Percentiles rank a stretch among this genome's conserved stretches.
Conservation (phyloP, 169 alveolate genomes). For the Cryptosporidium ryanae region DNA sequence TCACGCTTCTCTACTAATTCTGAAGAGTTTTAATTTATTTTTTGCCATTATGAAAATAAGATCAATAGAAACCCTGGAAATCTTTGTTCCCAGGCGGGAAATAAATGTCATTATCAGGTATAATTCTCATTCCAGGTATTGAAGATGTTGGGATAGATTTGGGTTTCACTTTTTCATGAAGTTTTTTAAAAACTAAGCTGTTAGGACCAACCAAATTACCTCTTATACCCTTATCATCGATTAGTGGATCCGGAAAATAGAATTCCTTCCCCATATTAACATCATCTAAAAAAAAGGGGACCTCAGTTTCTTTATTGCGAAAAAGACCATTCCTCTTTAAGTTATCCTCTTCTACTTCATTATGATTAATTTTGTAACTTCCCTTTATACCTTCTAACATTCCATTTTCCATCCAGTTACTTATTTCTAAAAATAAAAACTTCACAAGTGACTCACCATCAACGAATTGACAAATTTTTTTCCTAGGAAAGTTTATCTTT, state of each 20-base stretch:
- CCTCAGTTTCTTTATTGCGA: no score
- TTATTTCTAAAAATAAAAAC: no score
- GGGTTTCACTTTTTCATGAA: constrained; percentile 1
- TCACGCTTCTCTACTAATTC: not conserved
- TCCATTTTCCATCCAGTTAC: no score
- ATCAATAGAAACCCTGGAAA: not conserved
- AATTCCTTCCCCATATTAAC: not conserved
- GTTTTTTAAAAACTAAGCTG: constrained; percentile 33
- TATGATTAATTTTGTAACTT: no score
- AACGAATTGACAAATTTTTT: no score
- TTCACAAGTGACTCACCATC: no score
- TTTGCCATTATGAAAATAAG: not conserved
- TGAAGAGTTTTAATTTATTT: not conserved
- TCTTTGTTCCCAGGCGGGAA: constrained; percentile 55
- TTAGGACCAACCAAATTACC: constrained; percentile 68
- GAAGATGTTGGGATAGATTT: constrained; percentile 34
- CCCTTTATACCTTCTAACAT: no score
- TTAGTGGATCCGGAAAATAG: constrained; percentile 37
- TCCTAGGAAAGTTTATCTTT: not conserved
- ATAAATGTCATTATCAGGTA: constrained; percentile 49
- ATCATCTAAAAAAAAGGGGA: not conserved
- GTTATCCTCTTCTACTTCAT: no score
- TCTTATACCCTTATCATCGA: constrained; percentile 44
- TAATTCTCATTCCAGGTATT: constrained; percentile 27
- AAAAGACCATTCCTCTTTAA: no score